These are phyloP conservation scores for Peronospora belbahrii DNA, from an alignment of 352 stramenopile species.

Conservation along the genomic window DNA sequence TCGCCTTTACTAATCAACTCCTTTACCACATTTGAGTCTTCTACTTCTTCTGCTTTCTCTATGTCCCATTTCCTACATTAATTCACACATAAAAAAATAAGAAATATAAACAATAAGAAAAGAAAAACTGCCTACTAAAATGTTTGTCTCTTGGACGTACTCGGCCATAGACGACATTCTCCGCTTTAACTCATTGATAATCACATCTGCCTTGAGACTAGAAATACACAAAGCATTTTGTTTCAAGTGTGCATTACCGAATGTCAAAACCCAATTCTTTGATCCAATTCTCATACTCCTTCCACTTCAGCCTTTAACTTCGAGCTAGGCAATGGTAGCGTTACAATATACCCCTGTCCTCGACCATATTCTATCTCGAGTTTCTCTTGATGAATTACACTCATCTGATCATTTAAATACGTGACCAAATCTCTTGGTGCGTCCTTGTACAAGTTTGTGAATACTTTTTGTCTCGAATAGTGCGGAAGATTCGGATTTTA, in stretches of 20 bases:
- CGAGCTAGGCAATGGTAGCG: slow-evolving; percentile 25
- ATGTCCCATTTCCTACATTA: not conserved
- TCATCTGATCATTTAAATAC: slow-evolving; percentile 51
- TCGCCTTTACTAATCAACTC: not conserved
- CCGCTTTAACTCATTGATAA: slow-evolving; percentile 40
- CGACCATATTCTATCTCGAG: slow-evolving; percentile 41
- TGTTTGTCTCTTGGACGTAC: slow-evolving; percentile 9
- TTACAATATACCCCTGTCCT: slow-evolving; percentile 52
- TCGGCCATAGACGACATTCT: slow-evolving; percentile 17
- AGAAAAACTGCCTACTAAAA: no score
- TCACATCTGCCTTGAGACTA: slow-evolving; percentile 52
- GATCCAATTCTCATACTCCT: slow-evolving; percentile 37
- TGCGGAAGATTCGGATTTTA: slow-evolving; percentile 1
- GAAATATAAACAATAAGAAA: no score
- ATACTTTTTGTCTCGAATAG: slow-evolving; percentile 16
- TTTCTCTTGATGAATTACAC: slow-evolving; percentile 35
- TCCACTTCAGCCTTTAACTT: slow-evolving; percentile 21
- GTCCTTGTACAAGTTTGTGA: slow-evolving; percentile 37
- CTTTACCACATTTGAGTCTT: not conserved
- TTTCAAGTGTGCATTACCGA: slow-evolving; percentile 24
- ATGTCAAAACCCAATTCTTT: slow-evolving; percentile 44
- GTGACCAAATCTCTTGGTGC: slow-evolving; percentile 42
- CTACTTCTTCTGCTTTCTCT: no score
- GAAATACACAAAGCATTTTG: slow-evolving; percentile 40
- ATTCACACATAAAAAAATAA: no score